phyloP scores from a whole-genome alignment of 2,329 filamentous ascomycete genomes.

The Mycosphaerella arachidis region DNA sequence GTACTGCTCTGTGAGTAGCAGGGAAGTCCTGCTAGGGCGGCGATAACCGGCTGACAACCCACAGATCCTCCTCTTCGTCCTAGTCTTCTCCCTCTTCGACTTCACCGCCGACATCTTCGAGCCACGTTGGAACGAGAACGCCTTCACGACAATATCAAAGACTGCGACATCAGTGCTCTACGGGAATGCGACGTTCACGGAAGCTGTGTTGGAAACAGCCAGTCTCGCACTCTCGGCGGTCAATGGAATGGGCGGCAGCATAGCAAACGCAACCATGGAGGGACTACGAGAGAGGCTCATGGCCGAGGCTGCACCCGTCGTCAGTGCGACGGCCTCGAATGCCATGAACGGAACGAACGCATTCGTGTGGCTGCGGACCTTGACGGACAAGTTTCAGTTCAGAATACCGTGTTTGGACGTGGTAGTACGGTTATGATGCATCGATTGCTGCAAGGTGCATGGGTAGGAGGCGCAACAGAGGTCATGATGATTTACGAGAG shows the following conservation, averaged over 20 bases:
- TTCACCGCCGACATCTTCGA: constrained; percentile 90
- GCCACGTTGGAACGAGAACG: constrained; percentile 49
- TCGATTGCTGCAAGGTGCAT: neutral
- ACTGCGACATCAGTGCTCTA: constrained; percentile 32
- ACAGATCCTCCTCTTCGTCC: constrained; percentile 77
- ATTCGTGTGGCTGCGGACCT: constrained; percentile 77
- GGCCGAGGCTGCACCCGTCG: constrained; percentile 42
- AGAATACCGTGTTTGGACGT: constrained; percentile 87
- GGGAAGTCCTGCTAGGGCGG: neutral
- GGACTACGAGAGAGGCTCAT: constrained; percentile 46
- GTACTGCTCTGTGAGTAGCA: constrained; percentile 58
- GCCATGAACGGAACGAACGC: constrained; percentile 61
- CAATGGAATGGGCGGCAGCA: constrained; percentile 64
- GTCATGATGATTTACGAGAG: neutral
- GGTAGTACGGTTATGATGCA: constrained; percentile 51
- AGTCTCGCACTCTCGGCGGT: constrained; percentile 45
- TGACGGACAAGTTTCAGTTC: constrained; percentile 82
- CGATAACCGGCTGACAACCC: neutral
- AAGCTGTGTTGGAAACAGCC: constrained; percentile 63
- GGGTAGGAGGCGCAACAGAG: neutral
- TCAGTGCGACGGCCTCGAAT: constrained; percentile 6
- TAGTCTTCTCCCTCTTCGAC: constrained; percentile 95
- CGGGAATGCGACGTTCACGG: constrained; percentile 30
- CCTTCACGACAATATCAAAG: constrained; percentile 30
- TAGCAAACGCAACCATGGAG: constrained; percentile 64